These are phyloP conservation scores for Camelina hispida DNA, from an alignment of 345 rosid genomes.

Conservation along the genomic window DNA sequence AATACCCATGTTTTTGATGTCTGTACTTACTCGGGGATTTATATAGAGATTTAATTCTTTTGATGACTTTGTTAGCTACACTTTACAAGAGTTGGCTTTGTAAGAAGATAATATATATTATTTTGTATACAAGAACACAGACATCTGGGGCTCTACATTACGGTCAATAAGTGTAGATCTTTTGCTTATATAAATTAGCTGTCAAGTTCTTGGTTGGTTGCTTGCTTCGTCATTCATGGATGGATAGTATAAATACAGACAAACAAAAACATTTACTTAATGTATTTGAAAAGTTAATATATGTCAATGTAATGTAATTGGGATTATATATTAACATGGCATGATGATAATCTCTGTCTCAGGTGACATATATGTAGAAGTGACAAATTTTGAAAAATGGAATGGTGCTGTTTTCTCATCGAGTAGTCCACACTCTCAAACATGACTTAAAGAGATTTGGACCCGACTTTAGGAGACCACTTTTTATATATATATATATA, in stretches of 20 bases:
- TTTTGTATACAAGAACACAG: constrained; percentile 23
- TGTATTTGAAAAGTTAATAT: no score
- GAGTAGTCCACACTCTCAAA: background rate
- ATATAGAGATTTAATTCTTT: constrained; percentile 1
- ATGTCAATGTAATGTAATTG: no score
- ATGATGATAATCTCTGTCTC: constrained; percentile 8
- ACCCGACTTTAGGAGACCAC: constrained; percentile 22
- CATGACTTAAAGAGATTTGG: constrained; percentile 7
- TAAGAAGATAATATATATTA: background rate
- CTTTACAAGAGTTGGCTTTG: constrained; percentile 28
- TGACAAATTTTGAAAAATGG: background rate
- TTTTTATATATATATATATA: background rate
- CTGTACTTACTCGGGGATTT: background rate
- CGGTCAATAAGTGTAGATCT: constrained; percentile 6
- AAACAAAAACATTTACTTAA: background rate
- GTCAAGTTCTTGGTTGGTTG: background rate
- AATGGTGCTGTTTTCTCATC: background rate
- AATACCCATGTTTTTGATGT: background rate
- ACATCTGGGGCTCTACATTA: constrained; percentile 2
- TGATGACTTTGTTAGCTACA: constrained; percentile 5
- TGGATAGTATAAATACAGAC: background rate
- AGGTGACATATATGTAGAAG: background rate
- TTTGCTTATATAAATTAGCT: constrained; percentile 14
- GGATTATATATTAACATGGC: background rate
- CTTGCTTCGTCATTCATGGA: background rate